A percentile compares a stretch with the other conserved stretches of the same genome.
phyloP scores from a whole-genome alignment of 2,329 filamentous ascomycete species.

The Diaporthe caulivora region DNA sequence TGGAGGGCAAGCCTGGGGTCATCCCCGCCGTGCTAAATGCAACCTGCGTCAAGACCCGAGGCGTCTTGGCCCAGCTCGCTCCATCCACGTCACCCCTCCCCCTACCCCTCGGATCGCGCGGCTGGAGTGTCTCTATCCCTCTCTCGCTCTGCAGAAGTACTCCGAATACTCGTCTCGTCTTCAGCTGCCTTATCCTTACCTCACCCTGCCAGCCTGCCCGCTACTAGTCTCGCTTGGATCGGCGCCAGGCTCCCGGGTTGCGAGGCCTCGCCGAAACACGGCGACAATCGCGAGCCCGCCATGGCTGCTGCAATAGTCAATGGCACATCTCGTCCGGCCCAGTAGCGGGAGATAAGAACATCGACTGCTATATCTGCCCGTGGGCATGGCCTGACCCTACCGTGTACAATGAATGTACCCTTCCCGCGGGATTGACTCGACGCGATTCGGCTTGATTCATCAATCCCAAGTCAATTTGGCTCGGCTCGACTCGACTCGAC shows the following conservation, averaged over 20 bases:
- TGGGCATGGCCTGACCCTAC: background rate
- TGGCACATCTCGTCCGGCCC: background rate
- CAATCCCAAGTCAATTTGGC: too few relatives aligned
- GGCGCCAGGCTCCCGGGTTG: constrained; percentile 25
- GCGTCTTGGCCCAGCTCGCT: constrained; percentile 16
- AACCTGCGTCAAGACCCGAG: constrained; percentile 20
- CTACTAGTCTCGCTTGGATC: constrained; percentile 28
- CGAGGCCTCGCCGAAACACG: constrained; percentile 27
- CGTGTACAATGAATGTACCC: background rate
- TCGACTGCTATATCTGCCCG: background rate
- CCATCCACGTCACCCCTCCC: constrained; percentile 1
- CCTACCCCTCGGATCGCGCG: constrained; percentile 14
- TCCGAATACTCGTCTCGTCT: constrained; percentile 8
- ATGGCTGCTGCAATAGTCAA: constrained; percentile 3
- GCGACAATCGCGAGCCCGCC: constrained; percentile 10
- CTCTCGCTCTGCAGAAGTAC: background rate
- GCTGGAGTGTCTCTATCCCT: constrained; percentile 22
- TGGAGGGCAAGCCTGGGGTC: constrained; percentile 15
- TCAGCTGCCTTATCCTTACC: background rate
- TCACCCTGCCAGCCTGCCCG: background rate
- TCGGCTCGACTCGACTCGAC: background rate
- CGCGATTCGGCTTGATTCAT: background rate
- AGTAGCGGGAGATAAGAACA: background rate
- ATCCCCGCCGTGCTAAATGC: constrained; percentile 14
- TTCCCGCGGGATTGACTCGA: constrained; percentile 4